Evolutionary conservation across 192 early-diverging fungal genomes (phyloP), one percentile per base, ranked within the genome.

Genomic region (Cladochytrium replicatum): DNA sequence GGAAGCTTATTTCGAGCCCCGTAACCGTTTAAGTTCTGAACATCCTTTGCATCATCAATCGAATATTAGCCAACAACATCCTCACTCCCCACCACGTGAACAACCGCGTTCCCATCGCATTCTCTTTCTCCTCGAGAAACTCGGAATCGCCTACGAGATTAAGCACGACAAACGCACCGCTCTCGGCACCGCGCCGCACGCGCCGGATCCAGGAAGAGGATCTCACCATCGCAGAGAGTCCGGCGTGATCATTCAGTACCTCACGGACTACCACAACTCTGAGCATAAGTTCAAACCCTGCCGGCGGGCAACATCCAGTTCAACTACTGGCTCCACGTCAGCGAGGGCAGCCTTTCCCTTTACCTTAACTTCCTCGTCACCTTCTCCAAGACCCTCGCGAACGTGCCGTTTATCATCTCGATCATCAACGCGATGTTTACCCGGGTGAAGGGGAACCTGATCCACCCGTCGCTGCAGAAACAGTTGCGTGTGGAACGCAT

Each of bases 111-210:
- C 46, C 17, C 68, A 67, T 29, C 54, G 71, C 22, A 58, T 74
- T 30, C 19, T 74, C 29, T 74, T 67, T 67, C 41, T 71, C 8
- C 54, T 74, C 30, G 68, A 74, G 53, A 64, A 74, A 26, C 58
- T 74, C 2, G 31, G 57, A 7, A 8, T 61, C 0, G 25, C 37
- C 27, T 69, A 67, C 46, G 63, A 67, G 26, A 45, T 69, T 45
- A 67, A 67, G 23, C 15, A 43, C 9, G 66, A 67, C 48, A 42
- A 61, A 27, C 66, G 67, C 23, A 51, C 37, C 46, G 31, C 2
- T 50, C 61, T 45, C 61, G 27, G 15, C 29, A 25, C 7, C 34
- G 5, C 9, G 13, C 61, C 44, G 53, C 25, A 23, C 31, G n/a
- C 71, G 68, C 11, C 57, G 67, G 22, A 67, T 74, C 41, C 54